Percentiles rank a stretch among this genome's conserved stretches.
Evolutionary conservation across 2,329 filamentous ascomycete species (phyloP).

Genomic region (Aspergillus unguis): DNA sequence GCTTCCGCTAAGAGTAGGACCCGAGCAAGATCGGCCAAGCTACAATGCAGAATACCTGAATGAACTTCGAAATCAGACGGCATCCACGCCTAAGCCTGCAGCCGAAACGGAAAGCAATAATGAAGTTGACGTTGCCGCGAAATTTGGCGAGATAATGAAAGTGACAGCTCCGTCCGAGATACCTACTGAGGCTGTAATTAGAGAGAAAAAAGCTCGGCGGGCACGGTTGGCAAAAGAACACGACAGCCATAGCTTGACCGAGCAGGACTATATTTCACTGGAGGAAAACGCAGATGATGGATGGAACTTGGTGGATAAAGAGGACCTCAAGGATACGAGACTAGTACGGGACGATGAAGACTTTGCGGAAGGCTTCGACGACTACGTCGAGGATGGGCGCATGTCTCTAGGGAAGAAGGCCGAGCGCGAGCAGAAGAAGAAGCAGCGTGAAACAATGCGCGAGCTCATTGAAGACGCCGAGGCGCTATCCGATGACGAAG

Average conservation of each 20-base stretch:
- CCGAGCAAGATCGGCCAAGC: conserved; percentile 67
- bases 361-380: conserved; percentile 87
- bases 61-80: conserved; percentile 81
- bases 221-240: conserved; percentile 74
- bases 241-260: conserved; percentile 50
- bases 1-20: conserved; percentile 56
- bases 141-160: conserved; percentile 45
- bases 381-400: conserved; percentile 80
- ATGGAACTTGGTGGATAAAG: conserved; percentile 52
- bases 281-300: conserved; percentile 40
- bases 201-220: conserved; percentile 84
- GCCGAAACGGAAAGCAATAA: conserved; percentile 49
- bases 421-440: conserved; percentile 65
- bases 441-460: conserved; percentile 73
- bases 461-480: conserved; percentile 79
- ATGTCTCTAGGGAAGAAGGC: conserved; percentile 76
- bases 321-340: conserved; percentile 67
- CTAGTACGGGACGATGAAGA: conserved; percentile 86
- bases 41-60: conserved; percentile 86
- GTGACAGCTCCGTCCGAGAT: conserved; percentile 50
- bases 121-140: conserved; percentile 49
- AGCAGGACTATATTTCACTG: conserved; percentile 53
- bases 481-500: conserved; percentile 59
- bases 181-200: conserved; percentile 78
- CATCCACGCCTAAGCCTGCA: conserved; percentile 66